A percentile compares a stretch with the other conserved stretches of the same genome.
phyloP scores from a whole-genome alignment of 345 rosid genomes.

The Hibiscus mutabilis region DNA sequence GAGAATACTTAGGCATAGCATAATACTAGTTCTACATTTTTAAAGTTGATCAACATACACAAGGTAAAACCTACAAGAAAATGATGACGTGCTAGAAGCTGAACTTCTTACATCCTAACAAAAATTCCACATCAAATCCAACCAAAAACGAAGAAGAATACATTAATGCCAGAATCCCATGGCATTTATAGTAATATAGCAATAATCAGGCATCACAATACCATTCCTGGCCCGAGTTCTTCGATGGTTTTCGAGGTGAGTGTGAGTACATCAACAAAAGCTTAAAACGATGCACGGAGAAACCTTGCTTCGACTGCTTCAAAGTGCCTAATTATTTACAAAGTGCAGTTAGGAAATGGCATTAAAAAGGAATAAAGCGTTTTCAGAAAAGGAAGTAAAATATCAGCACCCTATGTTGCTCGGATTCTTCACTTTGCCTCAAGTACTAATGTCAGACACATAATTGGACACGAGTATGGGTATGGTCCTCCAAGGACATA shows the following conservation, averaged over 20 bases:
- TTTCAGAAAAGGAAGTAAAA: not conserved
- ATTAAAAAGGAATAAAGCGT: not conserved
- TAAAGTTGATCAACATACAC: not conserved
- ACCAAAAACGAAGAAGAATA: not conserved
- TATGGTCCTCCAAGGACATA: not conserved
- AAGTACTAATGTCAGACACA: not conserved
- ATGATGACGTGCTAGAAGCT: not conserved
- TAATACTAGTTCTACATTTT: not conserved
- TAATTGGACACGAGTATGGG: not conserved
- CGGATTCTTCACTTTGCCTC: not conserved
- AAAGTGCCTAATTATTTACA: slow-evolving; percentile 42
- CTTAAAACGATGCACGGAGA: slow-evolving; percentile 81
- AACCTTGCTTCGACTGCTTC: slow-evolving; percentile 88
- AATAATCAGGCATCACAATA: slow-evolving; percentile 14
- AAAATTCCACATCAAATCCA: not conserved
- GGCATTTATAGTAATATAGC: not conserved
- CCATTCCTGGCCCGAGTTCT: slow-evolving; percentile 49
- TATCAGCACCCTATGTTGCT: not conserved
- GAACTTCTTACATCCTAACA: not conserved
- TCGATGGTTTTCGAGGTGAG: slow-evolving; percentile 72
- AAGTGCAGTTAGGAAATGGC: not conserved
- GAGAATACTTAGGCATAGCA: not conserved
- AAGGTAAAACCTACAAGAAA: not conserved
- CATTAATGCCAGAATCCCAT: not conserved
- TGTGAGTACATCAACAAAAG: slow-evolving; percentile 68